Percentiles rank a stretch among this genome's conserved stretches.
Conservation (phyloP, 2,329 filamentous ascomycete genomes). For the Fonsecaea erecta region DNA sequence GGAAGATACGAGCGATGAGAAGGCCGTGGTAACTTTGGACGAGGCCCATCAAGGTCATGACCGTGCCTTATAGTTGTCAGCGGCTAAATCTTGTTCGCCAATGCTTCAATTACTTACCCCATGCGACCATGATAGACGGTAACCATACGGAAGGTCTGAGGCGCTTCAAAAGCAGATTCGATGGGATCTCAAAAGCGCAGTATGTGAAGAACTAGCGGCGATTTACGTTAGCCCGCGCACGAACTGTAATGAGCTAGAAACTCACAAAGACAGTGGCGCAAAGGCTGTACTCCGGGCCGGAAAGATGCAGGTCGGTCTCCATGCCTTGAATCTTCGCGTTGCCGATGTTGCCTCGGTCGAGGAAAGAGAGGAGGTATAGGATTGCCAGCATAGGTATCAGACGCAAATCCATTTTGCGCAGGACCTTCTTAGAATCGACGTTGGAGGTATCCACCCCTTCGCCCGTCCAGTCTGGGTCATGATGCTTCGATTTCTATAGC, state of each 20-base stretch:
- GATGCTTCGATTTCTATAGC: constrained; percentile 21
- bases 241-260: not conserved
- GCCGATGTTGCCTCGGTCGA: constrained; percentile 68
- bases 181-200: constrained; percentile 63
- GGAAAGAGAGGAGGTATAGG: constrained; percentile 72
- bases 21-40: constrained; percentile 41
- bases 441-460: constrained; percentile 26
- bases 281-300: constrained; percentile 49
- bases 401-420: constrained; percentile 46
- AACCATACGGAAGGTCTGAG: constrained; percentile 36
- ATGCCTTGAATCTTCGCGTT: constrained; percentile 73
- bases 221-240: not conserved
- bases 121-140: constrained; percentile 45
- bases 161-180: constrained; percentile 65
- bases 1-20: constrained; percentile 54
- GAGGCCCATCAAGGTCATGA: constrained; percentile 57
- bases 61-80: constrained; percentile 36
- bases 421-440: constrained; percentile 23
- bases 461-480: constrained; percentile 30
- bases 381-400: constrained; percentile 48
- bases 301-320: constrained; percentile 56
- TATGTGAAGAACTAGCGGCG: constrained; percentile 56
- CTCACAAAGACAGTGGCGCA: constrained; percentile 61
- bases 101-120: constrained; percentile 40
- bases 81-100: constrained; percentile 26